A percentile compares a stretch with the other conserved stretches of the same genome.
These are phyloP conservation scores for Endotrypanum monterogeii DNA, from an alignment of 208 protist genomes.

Conservation along the genomic window DNA sequence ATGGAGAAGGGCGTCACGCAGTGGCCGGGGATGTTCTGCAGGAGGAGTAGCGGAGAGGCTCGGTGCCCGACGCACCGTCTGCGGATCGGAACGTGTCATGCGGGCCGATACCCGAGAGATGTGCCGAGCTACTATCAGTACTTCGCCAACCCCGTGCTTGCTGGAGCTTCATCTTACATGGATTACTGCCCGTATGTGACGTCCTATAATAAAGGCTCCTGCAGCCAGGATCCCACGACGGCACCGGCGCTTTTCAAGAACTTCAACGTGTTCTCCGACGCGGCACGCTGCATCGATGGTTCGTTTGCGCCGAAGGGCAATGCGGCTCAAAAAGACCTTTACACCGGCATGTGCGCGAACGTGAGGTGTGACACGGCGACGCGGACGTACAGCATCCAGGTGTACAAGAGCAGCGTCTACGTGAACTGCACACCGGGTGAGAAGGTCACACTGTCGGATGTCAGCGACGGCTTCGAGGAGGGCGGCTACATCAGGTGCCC, in stretches of 20 bases:
- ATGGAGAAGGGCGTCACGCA: slow-evolving; percentile 30
- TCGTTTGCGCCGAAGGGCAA: background rate
- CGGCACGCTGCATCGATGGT: slow-evolving; percentile 2
- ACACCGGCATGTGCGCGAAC: slow-evolving; percentile 10
- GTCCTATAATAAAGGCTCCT: background rate
- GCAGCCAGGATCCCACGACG: background rate
- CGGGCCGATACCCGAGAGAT: too few species aligned
- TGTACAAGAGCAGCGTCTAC: background rate
- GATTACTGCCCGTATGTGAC: background rate
- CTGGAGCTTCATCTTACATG: background rate
- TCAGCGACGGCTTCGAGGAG: slow-evolving; percentile 1
- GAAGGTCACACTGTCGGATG: background rate
- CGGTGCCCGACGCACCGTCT: too few species aligned
- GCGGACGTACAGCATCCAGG: slow-evolving; percentile 11
- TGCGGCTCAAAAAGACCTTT: background rate
- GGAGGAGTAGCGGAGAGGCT: too few species aligned
- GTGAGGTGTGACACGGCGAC: background rate
- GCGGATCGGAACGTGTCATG: too few species aligned
- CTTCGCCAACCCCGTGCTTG: slow-evolving; percentile 38
- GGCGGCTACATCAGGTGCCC: slow-evolving; percentile 12
- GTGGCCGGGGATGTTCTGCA: slow-evolving; percentile 62
- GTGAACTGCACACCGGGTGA: background rate
- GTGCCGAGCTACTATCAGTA: slow-evolving; percentile 36
- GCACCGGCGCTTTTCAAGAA: background rate
- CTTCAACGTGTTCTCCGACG: slow-evolving; percentile 5